A percentile compares a stretch with the other conserved stretches of the same genome.
These are phyloP conservation scores for Phialocephala subalpina DNA, from an alignment of 2,329 filamentous ascomycete species.

Conservation along the genomic window DNA sequence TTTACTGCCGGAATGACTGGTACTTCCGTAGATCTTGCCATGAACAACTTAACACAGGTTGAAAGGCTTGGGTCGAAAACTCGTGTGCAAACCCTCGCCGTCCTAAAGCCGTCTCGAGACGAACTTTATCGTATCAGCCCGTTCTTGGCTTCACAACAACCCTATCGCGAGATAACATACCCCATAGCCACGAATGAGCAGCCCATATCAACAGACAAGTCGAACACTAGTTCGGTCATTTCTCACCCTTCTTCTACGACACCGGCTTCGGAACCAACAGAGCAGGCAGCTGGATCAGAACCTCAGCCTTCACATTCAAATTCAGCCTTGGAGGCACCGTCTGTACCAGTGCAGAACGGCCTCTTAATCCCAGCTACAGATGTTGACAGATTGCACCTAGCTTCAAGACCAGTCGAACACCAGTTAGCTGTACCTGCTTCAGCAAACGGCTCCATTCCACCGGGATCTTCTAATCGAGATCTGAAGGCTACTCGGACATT, in stretches of 20 bases:
- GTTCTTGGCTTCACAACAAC: constrained; percentile 51
- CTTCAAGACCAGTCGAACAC: background rate
- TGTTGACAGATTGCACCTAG: background rate
- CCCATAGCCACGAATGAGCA: constrained; percentile 51
- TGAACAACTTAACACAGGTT: constrained; percentile 83
- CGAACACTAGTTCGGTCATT: background rate
- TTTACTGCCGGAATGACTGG: constrained; percentile 81
- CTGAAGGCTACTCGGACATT: constrained; percentile 68
- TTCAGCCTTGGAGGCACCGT: background rate
- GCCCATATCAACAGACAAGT: background rate
- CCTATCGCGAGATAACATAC: constrained; percentile 64
- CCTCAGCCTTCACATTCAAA: background rate
- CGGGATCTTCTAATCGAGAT: constrained; percentile 24
- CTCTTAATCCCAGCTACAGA: background rate
- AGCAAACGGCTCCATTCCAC: background rate
- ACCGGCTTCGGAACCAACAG: background rate
- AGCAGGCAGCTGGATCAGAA: background rate
- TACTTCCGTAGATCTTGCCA: constrained; percentile 74
- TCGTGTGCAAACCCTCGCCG: constrained; percentile 76
- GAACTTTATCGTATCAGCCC: constrained; percentile 29
- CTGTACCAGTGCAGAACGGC: background rate
- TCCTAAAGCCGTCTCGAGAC: constrained; percentile 62
- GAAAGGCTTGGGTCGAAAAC: constrained; percentile 73
- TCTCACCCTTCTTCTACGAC: background rate
- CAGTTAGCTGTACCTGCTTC: background rate